Evolutionary conservation across 2,329 filamentous ascomycete genomes (phyloP).

Genomic region (Epichloe hybrida): DNA sequence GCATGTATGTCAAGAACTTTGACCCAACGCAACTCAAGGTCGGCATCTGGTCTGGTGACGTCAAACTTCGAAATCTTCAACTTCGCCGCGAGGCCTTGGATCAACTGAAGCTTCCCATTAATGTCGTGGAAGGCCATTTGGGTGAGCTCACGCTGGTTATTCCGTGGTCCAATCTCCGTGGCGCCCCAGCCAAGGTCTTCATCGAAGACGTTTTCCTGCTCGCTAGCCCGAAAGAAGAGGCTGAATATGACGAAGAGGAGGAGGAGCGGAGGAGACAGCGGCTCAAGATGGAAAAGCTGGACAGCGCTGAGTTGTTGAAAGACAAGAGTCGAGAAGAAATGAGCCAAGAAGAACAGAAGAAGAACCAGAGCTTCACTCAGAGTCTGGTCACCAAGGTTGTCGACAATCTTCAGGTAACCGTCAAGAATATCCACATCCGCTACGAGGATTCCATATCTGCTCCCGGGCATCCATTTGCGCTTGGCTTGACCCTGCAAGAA

Average conservation of each 20-base stretch:
- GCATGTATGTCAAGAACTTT: constrained; percentile 99
- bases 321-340: constrained; percentile 86
- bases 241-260: constrained; percentile 83
- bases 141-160: constrained; percentile 86
- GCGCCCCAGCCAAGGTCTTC: constrained; percentile 84
- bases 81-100: constrained; percentile 90
- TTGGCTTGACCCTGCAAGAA: constrained; percentile 84
- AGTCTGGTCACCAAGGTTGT: constrained; percentile 93
- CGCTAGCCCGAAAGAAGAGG: constrained; percentile 89
- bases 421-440: constrained; percentile 96
- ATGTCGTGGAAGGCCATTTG: constrained; percentile 90
- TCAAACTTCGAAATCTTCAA: constrained; percentile 86
- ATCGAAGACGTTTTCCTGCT: constrained; percentile 96
- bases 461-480: constrained; percentile 85
- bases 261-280: constrained; percentile 74
- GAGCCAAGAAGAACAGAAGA: constrained; percentile 89
- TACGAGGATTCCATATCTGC: constrained; percentile 97
- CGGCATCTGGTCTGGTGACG: constrained; percentile 97
- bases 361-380: constrained; percentile 94
- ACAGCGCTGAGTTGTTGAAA: constrained; percentile 88
- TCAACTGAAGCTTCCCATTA: constrained; percentile 89
- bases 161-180: constrained; percentile 92
- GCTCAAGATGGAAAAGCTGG: constrained; percentile 98
- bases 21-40: constrained; percentile 96
- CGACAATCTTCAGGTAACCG: constrained; percentile 92